phyloP scores from a whole-genome alignment of 2,329 filamentous ascomycete genomes.

The Peltaster fructicola region DNA sequence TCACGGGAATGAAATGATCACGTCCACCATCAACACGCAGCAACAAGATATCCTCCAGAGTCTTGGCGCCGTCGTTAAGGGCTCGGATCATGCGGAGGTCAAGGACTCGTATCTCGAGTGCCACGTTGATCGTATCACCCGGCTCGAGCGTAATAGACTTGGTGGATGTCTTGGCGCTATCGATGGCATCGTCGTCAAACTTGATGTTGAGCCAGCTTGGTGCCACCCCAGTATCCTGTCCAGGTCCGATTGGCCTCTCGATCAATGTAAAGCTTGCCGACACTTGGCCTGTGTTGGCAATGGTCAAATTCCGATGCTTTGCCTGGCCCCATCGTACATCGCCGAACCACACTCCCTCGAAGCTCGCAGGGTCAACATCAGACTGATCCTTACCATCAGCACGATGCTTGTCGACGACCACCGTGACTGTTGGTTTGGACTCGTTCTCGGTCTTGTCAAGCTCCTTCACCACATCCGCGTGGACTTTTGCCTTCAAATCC shows the following conservation, averaged over 20 bases:
- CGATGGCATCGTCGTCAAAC: conserved; percentile 10
- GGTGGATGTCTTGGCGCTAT: conserved; percentile 8
- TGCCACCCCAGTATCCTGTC: conserved; percentile 23
- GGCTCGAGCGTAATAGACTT: conserved; percentile 55
- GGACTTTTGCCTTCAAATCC: conserved; percentile 64
- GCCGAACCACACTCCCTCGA: conserved; percentile 60
- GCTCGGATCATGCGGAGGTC: conserved; percentile 44
- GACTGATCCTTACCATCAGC: conserved; percentile 22
- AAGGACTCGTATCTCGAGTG: conserved; percentile 50
- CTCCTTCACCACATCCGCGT: conserved; percentile 73
- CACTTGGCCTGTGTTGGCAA: conserved; percentile 83
- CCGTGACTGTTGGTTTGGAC: conserved; percentile 48
- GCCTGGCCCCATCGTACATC: conserved; percentile 50
- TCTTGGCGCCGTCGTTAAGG: conserved; percentile 50
- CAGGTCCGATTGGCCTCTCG: conserved; percentile 42
- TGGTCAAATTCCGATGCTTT: conserved; percentile 51
- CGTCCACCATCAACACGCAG: conserved; percentile 67
- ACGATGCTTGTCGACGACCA: conserved; percentile 52
- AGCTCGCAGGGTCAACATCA: conserved; percentile 21
- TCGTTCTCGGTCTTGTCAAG: conserved; percentile 88
- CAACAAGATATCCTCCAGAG: conserved; percentile 73
- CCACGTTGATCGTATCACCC: conserved; percentile 60
- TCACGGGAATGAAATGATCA: conserved; percentile 79
- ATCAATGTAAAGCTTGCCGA: conserved; percentile 65
- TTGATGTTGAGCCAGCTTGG: conserved; percentile 53